Evolutionary conservation across 371 early-diverging fungal genomes (phyloP), one percentile per base, ranked within the genome.

Genomic region (Zychaea mexicana): DNA sequence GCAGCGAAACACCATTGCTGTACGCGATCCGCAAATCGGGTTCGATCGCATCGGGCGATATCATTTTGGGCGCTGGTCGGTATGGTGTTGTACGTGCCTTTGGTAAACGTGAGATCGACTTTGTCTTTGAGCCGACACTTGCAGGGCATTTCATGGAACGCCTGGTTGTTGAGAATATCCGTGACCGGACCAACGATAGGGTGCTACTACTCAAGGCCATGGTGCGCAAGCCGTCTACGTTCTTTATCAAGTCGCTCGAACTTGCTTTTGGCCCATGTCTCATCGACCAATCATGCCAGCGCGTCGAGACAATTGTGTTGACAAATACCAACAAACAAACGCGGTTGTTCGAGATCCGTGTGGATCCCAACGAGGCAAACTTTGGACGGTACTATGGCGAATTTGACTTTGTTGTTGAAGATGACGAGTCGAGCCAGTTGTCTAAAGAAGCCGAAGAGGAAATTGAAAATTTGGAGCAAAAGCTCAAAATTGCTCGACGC

Each of bases 1-100:
- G 92, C 21, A 90, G 92, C 38, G 97, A 97, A 67, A 88, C 90
- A 7, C 93, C 97, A 0, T 76, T 97, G 58, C 73, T 98, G 38
- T 98, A 96, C 67, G 86, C 90, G 15, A 93, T 98, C 60, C 89
- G 91, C 19, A 98, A 98, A 73, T 96, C 98, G 0, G 99, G 99
- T 0, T 94, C 94, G 0, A 96, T 98, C 49, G 92, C 97, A 0
- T 95, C 96, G 2, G 96, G 97, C 5, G 97, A 98, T 69, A 84
- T 98, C 12, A 74, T 85, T 22, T 82, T 98, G 49, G 85, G 86
- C 13, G 88, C 85, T 1, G 88, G 88, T 6, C 87, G 92, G 13
- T 89, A 90, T 39, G 99, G 99, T 53, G 87, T 98, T 0, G 88
- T 98, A 4, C 89, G 97, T 12, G 93, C 94, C 0, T 96, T 91